These are phyloP conservation scores for Penicillium sp. DNA, from an alignment of 2,329 filamentous ascomycete species.

Conservation along the genomic window DNA sequence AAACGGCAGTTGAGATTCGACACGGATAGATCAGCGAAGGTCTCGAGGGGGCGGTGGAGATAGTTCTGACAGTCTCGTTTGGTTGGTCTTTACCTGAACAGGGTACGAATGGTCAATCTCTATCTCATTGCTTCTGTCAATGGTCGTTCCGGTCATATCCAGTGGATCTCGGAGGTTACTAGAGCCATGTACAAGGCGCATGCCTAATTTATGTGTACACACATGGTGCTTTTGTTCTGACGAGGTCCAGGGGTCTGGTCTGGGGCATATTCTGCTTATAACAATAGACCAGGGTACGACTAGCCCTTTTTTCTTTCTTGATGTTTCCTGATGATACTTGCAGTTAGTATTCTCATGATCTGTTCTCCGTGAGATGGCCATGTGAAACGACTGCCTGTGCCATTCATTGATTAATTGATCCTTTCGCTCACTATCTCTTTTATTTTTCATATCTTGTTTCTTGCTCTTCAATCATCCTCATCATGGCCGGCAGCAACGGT, in stretches of 20 bases:
- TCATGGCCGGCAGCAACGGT: slow-evolving; percentile 19
- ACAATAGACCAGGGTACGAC: background rate
- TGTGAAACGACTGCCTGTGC: slow-evolving; percentile 2
- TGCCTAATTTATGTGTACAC: background rate
- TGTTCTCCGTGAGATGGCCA: background rate
- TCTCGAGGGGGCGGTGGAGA: background rate
- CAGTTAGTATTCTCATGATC: background rate
- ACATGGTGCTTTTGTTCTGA: slow-evolving; percentile 1
- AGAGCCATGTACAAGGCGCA: slow-evolving; percentile 6
- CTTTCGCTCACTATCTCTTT: background rate
- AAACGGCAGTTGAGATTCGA: background rate
- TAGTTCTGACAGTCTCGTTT: background rate
- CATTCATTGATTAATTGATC: slow-evolving; percentile 4
- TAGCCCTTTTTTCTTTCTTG: background rate
- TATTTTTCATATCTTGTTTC: background rate
- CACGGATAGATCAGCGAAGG: background rate
- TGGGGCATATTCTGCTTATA: background rate
- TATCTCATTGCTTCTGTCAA: background rate
- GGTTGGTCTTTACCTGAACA: background rate
- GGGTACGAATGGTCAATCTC: background rate
- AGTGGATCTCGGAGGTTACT: slow-evolving; percentile 3
- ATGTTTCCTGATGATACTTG: background rate
- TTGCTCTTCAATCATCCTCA: slow-evolving; percentile 11
- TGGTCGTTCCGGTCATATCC: background rate
- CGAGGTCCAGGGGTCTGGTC: slow-evolving; percentile 4